These are phyloP conservation scores for Pseudogymnoascus sp. DNA, from an alignment of 2,329 filamentous ascomycete species.

Conservation along the genomic window DNA sequence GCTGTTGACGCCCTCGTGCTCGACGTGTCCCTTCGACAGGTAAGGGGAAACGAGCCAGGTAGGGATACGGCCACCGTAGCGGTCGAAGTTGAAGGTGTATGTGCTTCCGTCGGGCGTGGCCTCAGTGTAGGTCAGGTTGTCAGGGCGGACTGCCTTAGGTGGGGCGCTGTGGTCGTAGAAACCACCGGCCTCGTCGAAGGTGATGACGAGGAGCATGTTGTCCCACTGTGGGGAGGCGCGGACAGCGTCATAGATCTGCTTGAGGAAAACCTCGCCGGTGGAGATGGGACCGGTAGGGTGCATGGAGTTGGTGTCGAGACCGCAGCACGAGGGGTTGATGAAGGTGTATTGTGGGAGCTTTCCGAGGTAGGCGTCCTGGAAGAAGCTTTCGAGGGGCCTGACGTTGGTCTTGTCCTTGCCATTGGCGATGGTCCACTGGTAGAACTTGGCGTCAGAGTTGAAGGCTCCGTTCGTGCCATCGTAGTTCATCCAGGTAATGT, in stretches of 20 bases:
- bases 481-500: slow-evolving; percentile 39
- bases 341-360: slow-evolving; percentile 37
- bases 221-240: slow-evolving; percentile 38
- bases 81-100: slow-evolving; percentile 33
- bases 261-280: slow-evolving; percentile 36
- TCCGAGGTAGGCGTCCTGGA: slow-evolving; percentile 35
- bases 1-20: slow-evolving; percentile 27
- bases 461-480: slow-evolving; percentile 29
- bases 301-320: slow-evolving; percentile 28
- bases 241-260: slow-evolving; percentile 37
- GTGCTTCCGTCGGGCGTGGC: slow-evolving; percentile 28
- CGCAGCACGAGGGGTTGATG: slow-evolving; percentile 42
- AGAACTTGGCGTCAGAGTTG: slow-evolving; percentile 36
- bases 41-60: slow-evolving; percentile 36
- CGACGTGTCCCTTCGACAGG: slow-evolving; percentile 32
- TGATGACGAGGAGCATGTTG: slow-evolving; percentile 37
- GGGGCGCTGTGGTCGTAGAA: slow-evolving; percentile 39
- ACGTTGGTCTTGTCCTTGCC: slow-evolving; percentile 28
- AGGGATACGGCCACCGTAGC: slow-evolving; percentile 36
- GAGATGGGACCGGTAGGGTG: slow-evolving; percentile 37
- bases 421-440: slow-evolving; percentile 32
- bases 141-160: slow-evolving; percentile 28
- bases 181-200: slow-evolving; percentile 39
- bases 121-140: slow-evolving; percentile 30
- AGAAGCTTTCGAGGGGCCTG: slow-evolving; percentile 34